Percentiles rank a stretch among this genome's conserved stretches.
These are phyloP conservation scores for Eutrema yunnanense DNA, from an alignment of 345 rosid genomes.

Conservation along the genomic window DNA sequence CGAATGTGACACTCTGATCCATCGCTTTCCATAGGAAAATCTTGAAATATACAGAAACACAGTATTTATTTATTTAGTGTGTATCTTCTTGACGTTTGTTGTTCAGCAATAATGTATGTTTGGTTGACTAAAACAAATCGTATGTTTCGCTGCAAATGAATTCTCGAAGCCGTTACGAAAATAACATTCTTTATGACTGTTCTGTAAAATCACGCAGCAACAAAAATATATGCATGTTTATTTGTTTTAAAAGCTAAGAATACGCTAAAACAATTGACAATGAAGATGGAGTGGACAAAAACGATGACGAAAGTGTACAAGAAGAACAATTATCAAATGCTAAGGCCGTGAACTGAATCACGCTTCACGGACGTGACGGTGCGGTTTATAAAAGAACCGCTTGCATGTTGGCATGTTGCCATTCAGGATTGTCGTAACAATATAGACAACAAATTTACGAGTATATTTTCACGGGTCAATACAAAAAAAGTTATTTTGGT, in stretches of 20 bases:
- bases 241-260: neutral
- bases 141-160: neutral
- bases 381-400: neutral
- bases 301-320: neutral
- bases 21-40: conserved; percentile 12
- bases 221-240: neutral
- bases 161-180: neutral
- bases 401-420: neutral
- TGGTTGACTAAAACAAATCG: neutral
- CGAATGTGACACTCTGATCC: conserved; percentile 10
- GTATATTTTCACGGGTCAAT: neutral
- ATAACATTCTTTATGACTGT: neutral
- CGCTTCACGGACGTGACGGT: conserved; percentile 1
- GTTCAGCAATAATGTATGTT: neutral
- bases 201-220: neutral
- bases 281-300: neutral
- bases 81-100: too few species aligned
- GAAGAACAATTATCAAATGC: neutral
- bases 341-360: too few species aligned
- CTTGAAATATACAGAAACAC: neutral
- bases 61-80: neutral
- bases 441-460: neutral
- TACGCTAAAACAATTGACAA: neutral
- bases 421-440: too few species aligned
- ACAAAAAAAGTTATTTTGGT: neutral